These are phyloP conservation scores for Thelonectria discophora DNA, from an alignment of 2,329 filamentous ascomycete genomes.

Conservation along the genomic window DNA sequence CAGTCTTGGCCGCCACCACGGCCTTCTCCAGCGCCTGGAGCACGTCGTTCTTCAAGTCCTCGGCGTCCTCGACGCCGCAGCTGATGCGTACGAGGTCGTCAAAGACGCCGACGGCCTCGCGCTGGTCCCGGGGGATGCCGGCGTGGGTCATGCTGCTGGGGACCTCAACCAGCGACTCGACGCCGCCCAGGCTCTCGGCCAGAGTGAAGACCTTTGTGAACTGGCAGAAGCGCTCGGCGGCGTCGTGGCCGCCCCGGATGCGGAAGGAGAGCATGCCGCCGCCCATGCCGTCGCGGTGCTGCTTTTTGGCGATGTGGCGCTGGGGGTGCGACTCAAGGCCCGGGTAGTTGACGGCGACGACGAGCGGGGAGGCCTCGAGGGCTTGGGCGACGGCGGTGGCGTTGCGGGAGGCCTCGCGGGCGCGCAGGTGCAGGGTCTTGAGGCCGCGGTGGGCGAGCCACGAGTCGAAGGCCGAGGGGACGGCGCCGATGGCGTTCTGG, in stretches of 20 bases:
- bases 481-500: conserved; percentile 96
- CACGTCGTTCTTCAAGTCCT: conserved; percentile 84
- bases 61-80: conserved; percentile 91
- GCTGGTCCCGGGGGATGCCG: conserved; percentile 88
- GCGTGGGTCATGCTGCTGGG: conserved; percentile 97
- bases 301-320: conserved; percentile 82
- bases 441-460: conserved; percentile 98
- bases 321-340: conserved; percentile 89
- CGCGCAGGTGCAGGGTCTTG: conserved; percentile 95
- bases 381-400: conserved; percentile 79
- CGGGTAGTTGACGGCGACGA: conserved; percentile 94
- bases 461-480: conserved; percentile 94
- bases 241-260: conserved; percentile 83
- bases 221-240: conserved; percentile 93
- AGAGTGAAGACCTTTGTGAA: conserved; percentile 89
- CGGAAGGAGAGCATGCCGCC: conserved; percentile 98
- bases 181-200: conserved; percentile 89
- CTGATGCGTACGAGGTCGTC: conserved; percentile 94
- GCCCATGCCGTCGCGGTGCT: conserved; percentile 93
- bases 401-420: conserved; percentile 83
- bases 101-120: conserved; percentile 92
- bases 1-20: conserved; percentile 52
- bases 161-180: conserved; percentile 91
- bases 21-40: conserved; percentile 83
- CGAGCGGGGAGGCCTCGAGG: conserved; percentile 81